Evolutionary conservation across 2,329 filamentous ascomycete genomes (phyloP).

Genomic region (Coniochaeta sp.): DNA sequence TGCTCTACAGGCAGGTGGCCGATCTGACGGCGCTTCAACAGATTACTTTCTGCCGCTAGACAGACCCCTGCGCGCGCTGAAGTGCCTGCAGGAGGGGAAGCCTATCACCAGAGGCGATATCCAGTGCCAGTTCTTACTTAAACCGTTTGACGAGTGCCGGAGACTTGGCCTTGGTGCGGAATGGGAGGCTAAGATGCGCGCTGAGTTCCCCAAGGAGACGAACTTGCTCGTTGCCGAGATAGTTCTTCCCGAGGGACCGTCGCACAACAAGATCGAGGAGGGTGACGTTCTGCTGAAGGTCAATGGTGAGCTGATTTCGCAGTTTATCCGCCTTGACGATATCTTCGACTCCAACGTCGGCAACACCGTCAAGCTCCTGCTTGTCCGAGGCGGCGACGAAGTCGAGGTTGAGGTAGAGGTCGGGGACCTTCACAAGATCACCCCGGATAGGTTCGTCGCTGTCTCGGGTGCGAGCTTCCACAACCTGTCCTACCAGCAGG

Average conservation of each 20-base stretch:
- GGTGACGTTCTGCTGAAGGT: conserved; percentile 91
- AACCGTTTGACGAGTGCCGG: conserved; percentile 95
- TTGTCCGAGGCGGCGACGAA: conserved; percentile 85
- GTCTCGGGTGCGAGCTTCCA: conserved; percentile 95
- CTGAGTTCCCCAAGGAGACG: conserved; percentile 83
- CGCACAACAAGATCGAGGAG: conserved; percentile 80
- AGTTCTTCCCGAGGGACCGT: conserved; percentile 83
- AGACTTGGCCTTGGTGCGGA: conserved; percentile 76
- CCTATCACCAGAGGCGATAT: conserved; percentile 89
- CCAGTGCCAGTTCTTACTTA: conserved; percentile 93
- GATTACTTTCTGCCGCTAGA: conserved; percentile 97
- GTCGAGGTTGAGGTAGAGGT: conserved; percentile 79
- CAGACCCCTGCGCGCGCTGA: conserved; percentile 76
- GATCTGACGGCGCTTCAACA: conserved; percentile 90
- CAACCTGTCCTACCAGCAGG: conserved; percentile 93
- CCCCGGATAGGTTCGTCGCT: conserved; percentile 89
- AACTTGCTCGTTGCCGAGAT: conserved; percentile 97
- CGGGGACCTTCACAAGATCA: conserved; percentile 87
- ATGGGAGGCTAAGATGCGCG: conserved; percentile 80
- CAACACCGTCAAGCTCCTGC: conserved; percentile 66
- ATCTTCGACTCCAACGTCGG: conserved; percentile 86
- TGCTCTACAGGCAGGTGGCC: conserved; percentile 86
- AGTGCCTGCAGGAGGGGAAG: conserved; percentile 72
- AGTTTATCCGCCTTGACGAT: conserved; percentile 86
- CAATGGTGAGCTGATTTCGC: conserved; percentile 86